Evolutionary conservation across 805 yeast species (phyloP), one percentile per base, ranked within the genome.

Genomic region (Ogataea sp.): DNA sequence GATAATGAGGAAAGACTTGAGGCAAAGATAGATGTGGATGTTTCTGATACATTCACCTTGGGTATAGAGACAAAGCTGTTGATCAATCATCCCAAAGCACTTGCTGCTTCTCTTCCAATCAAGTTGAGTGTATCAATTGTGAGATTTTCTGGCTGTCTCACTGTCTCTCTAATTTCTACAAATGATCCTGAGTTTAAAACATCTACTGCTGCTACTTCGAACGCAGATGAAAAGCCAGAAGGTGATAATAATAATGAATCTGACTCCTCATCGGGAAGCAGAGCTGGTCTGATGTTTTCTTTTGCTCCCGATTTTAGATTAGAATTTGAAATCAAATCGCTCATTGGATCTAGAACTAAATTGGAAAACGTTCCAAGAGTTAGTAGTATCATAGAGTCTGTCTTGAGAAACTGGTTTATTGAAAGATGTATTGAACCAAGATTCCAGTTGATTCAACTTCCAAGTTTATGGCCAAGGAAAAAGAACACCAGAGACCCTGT

Each of bases 381-480:
- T 29, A 78, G 95, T 9, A 80, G 85, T 42, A 64, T 93, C 32
- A 79, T 93, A 31, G 97, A 93, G 55, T 77, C 76, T 42, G 80
- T 81, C 43, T 70, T 93, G 30, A 71, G 93, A 45, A 79, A 79
- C 40, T 88, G 96, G 95, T 89, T 93, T 54, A 79, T 80, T 15
- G 97, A 90, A 50, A 69, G 96, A 45, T 87, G 96, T 55, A 93
- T 93, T 11, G 94, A 87, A 48, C 99, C 99, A 1, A 71, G 95
- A 49, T 90, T 82, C 52, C 96, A 89, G 56, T 82, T 86, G 36
- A 78, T 93, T 24, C 73, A 72, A 51, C 61, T 93, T 25, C 98
- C 97, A 3, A 81, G 86, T 36, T 62, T 89, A 54, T 88, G 96
- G 96, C 94, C 95, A 20, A 61, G 78, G 47, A 71, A 72, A 45